Conservation (phyloP, 345 rosid species). For the Durio zibethinus region DNA sequence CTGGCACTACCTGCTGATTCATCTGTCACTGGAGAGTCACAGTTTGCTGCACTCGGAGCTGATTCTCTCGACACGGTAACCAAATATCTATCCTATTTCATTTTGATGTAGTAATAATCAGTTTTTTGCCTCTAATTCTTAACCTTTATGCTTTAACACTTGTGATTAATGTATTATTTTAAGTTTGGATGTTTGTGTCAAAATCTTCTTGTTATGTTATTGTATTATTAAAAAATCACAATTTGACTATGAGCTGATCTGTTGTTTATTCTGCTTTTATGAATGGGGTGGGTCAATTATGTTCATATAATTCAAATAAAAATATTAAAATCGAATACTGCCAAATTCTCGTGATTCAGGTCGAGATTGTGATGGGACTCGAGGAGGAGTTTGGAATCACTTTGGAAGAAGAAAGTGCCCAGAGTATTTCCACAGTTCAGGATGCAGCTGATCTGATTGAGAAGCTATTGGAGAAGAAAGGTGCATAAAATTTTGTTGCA, state of each 20-base stretch:
- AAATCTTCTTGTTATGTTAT: neutral
- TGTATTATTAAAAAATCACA: neutral
- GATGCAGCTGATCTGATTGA: constrained; percentile 78
- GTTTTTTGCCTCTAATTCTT: neutral
- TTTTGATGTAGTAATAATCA: neutral
- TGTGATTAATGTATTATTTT: neutral
- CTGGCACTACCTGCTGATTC: constrained; percentile 40
- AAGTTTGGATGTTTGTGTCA: neutral
- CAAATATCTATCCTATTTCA: neutral
- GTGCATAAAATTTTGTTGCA: constrained; percentile 14
- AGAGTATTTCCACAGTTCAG: constrained; percentile 51
- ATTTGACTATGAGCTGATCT: neutral
- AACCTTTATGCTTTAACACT: neutral
- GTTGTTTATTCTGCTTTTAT: too few species aligned
- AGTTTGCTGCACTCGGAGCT: constrained; percentile 59
- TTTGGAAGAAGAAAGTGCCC: constrained; percentile 75
- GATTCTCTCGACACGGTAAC: constrained; percentile 74
- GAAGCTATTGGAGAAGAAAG: constrained; percentile 37
- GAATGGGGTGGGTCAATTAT: too few species aligned
- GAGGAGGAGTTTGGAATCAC: constrained; percentile 73
- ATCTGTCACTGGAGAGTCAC: constrained; percentile 46
- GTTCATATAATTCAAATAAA: too few species aligned
- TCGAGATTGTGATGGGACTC: constrained; percentile 74
- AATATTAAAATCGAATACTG: neutral
- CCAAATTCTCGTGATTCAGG: constrained; percentile 27